These are phyloP conservation scores for Coccomyxa sp. DNA, from an alignment of 139 green algal genomes.

Conservation along the genomic window DNA sequence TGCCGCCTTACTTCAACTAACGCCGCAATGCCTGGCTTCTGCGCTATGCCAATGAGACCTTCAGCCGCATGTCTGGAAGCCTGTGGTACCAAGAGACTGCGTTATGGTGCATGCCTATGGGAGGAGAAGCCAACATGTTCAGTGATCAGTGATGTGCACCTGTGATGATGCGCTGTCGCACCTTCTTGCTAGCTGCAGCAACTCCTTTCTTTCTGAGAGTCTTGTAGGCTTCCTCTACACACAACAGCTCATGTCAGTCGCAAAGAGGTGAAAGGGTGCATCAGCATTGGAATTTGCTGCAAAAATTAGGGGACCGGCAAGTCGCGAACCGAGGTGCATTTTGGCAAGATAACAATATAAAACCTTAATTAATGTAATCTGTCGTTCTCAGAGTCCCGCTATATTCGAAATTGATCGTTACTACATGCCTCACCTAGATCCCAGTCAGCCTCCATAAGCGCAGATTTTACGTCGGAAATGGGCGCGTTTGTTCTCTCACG, in stretches of 20 bases:
- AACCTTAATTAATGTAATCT: not conserved
- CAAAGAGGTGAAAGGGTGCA: not conserved
- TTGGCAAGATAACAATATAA: not conserved
- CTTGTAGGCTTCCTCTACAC: constrained; percentile 44
- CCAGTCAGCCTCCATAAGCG: constrained; percentile 55
- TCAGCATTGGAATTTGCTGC: not conserved
- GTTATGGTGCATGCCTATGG: not conserved
- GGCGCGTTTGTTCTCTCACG: constrained; percentile 68
- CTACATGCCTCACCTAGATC: constrained; percentile 39
- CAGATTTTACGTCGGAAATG: constrained; percentile 79
- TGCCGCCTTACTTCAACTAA: constrained; percentile 33
- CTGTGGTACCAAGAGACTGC: not conserved
- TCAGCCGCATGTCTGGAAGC: constrained; percentile 72
- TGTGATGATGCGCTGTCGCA: not conserved
- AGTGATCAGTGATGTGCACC: not conserved
- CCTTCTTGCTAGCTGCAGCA: constrained; percentile 86
- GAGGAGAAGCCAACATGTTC: not conserved
- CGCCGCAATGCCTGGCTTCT: constrained; percentile 8
- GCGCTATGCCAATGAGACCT: constrained; percentile 73
- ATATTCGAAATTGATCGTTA: not conserved
- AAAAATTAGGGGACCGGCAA: not conserved
- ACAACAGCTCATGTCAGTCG: too few species aligned
- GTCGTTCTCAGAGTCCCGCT: not conserved
- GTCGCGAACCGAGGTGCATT: too few species aligned
- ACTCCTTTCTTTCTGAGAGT: constrained; percentile 78